Conservation (phyloP, 2,329 filamentous ascomycete species). For the Neopestalotiopsis clavispora region DNA sequence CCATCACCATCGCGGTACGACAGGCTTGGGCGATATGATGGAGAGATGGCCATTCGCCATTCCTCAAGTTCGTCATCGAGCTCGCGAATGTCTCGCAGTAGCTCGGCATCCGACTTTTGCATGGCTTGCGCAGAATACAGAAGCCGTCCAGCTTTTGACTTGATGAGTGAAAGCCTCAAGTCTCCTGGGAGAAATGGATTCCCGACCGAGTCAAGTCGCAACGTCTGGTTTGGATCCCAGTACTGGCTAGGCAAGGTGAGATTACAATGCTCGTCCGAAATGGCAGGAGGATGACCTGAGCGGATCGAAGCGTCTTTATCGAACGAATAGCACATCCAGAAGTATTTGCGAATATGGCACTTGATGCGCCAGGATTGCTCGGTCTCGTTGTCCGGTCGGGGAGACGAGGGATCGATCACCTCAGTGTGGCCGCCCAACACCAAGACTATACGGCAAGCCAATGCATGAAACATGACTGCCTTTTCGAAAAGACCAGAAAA, state of each 20-base stretch:
- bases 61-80: conserved; percentile 60
- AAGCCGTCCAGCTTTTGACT: conserved; percentile 51
- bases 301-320: conserved; percentile 62
- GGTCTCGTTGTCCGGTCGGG: not conserved
- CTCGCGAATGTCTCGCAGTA: conserved; percentile 59
- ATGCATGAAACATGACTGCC: conserved; percentile 47
- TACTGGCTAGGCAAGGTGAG: conserved; percentile 51
- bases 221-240: conserved; percentile 33
- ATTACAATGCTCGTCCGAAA: conserved; percentile 58
- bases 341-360: conserved; percentile 46
- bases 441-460: conserved; percentile 53
- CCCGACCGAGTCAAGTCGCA: conserved; percentile 24
- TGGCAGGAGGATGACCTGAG: conserved; percentile 55
- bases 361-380: conserved; percentile 30
- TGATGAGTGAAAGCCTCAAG: conserved; percentile 54
- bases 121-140: conserved; percentile 55
- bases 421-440: conserved; percentile 51
- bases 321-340: conserved; percentile 59
- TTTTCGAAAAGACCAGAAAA: conserved; percentile 52
- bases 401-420: conserved; percentile 18
- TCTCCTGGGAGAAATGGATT: conserved; percentile 49
- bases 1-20: conserved; percentile 37
- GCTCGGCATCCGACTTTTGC: conserved; percentile 57
- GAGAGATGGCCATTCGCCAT: conserved; percentile 56
- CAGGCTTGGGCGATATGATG: conserved; percentile 50